These are phyloP conservation scores for Capsella bursapastoris DNA, from an alignment of 345 rosid genomes.

Conservation along the genomic window DNA sequence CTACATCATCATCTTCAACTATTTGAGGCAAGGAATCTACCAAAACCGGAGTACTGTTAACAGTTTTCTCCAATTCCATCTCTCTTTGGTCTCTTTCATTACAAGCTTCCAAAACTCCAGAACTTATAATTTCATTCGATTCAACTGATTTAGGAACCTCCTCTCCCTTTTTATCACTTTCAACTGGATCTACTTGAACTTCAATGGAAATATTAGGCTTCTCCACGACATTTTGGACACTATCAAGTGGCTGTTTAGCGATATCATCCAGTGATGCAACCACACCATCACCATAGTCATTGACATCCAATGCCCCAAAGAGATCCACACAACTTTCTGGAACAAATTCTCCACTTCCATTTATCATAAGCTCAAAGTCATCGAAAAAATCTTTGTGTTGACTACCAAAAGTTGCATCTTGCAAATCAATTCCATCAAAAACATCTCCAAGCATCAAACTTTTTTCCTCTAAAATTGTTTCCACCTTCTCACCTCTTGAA, in stretches of 20 bases:
- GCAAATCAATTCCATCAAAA: conserved; percentile 41
- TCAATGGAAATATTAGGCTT: conserved; percentile 28
- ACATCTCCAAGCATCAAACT: conserved; percentile 27
- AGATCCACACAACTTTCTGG: conserved; percentile 40
- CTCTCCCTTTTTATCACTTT: conserved; percentile 27
- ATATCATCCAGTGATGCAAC: conserved; percentile 11
- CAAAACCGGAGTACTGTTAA: conserved; percentile 29
- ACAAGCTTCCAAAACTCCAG: conserved; percentile 29
- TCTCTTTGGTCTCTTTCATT: conserved; percentile 45
- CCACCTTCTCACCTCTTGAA: conserved; percentile 18
- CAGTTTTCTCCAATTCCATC: conserved; percentile 46
- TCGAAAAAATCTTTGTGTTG: conserved; percentile 49
- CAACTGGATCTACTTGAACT: conserved; percentile 38
- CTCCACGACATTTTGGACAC: conserved; percentile 32
- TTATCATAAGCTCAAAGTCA: conserved; percentile 55
- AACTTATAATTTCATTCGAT: conserved; percentile 34
- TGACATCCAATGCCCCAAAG: conserved; percentile 28
- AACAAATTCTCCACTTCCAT: conserved; percentile 45
- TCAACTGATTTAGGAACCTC: conserved; percentile 37
- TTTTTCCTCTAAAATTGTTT: conserved; percentile 13
- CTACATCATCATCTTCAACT: conserved; percentile 53
- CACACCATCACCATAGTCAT: conserved; percentile 36
- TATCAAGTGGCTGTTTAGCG: conserved; percentile 34
- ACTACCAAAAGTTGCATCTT: conserved; percentile 41
- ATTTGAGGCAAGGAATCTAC: conserved; percentile 27